Base-by-base conservation (phyloP, 495 filamentous ascomycete species). In the Aspergillus sparsus region DNA sequence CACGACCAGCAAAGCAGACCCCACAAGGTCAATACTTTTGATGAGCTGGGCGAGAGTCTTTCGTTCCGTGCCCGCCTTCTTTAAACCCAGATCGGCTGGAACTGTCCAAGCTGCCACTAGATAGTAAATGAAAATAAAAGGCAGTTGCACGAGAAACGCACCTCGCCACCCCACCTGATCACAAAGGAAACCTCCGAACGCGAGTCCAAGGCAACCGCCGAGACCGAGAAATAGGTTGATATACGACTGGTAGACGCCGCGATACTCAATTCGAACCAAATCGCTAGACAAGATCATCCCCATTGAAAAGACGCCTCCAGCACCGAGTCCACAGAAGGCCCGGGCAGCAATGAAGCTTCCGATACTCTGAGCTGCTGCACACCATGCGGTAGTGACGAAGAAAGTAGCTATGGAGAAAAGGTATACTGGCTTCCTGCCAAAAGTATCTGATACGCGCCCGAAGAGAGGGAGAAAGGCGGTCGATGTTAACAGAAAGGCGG, bases 121-220 rank as follows among this genome's bases (percentile, higher is more conserved):
- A 36, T 90, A 75, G 46, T 85, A 83, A n/a, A 86, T 55, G 8
- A 85, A 66, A 33, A 91, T 76, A 13, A 83, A 76, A 0, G 87
- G 85, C 3, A 92, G 77, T 65, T 94, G 90, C 35, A 92, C 74
- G 57, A 76, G 75, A 66, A 88, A 83, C 42, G 88, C 87, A 78
- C 84, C 87, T 39, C 89, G 77, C 89, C 89, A 92, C 31, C 89
- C 89, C 37, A 93, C 78, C 18, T 71, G 72, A 64, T 94, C 90
- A 12, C 87, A 89, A 53, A 94, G 82, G 55, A 82, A 77, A 1
- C 90, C 90, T 21, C 90, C 90, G 53, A 90, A 78, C 0, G 85
- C 88, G 7, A 89, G 85, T 0, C 90, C 90, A 8, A 85, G 61
- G 34, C 85, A 84, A n/a, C 83, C 79, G 5, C 84, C 84, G 2